phyloP scores from a whole-genome alignment of 2,329 filamentous ascomycete species.

The Colletotrichum gigasporum region DNA sequence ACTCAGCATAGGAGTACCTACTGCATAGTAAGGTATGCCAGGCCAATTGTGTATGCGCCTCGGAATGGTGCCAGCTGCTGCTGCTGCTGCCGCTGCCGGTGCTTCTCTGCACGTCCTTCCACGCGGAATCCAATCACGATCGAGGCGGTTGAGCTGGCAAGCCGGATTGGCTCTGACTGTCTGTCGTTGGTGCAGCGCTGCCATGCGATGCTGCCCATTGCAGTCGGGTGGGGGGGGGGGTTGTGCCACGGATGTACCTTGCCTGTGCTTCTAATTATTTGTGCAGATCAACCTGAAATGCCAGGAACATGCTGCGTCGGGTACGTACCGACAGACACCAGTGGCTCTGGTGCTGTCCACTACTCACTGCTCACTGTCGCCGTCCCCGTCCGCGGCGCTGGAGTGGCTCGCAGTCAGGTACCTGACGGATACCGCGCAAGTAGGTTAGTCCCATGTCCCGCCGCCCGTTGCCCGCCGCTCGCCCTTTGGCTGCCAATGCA shows the following conservation, averaged over 20 bases:
- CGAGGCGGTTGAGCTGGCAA: not conserved
- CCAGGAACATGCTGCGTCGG: conserved; percentile 15
- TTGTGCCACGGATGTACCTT: conserved; percentile 15
- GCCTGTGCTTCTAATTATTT: conserved; percentile 15
- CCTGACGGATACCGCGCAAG: not conserved
- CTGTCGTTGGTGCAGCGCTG: not conserved
- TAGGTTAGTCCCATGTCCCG: conserved; percentile 4
- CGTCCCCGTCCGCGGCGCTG: too few relatives aligned
- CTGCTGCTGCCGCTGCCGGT: too few relatives aligned
- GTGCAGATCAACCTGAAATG: conserved; percentile 24
- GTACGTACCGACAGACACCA: conserved; percentile 6
- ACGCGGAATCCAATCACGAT: not conserved
- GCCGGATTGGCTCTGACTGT: not conserved
- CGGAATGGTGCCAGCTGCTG: not conserved
- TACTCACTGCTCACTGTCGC: too few relatives aligned
- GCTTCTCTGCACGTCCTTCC: not conserved
- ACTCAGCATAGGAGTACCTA: too few relatives aligned
- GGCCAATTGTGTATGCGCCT: too few relatives aligned
- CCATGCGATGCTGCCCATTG: too few relatives aligned
- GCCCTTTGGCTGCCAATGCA: not conserved
- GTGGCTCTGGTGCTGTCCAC: too few relatives aligned
- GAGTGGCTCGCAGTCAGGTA: too few relatives aligned
- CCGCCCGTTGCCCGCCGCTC: not conserved
- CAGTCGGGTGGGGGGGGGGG: not conserved
- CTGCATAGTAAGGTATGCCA: too few relatives aligned